Evolutionary conservation across 345 rosid species (phyloP), one percentile per base, ranked within the genome.

Genomic region (Gossypium raimondii): DNA sequence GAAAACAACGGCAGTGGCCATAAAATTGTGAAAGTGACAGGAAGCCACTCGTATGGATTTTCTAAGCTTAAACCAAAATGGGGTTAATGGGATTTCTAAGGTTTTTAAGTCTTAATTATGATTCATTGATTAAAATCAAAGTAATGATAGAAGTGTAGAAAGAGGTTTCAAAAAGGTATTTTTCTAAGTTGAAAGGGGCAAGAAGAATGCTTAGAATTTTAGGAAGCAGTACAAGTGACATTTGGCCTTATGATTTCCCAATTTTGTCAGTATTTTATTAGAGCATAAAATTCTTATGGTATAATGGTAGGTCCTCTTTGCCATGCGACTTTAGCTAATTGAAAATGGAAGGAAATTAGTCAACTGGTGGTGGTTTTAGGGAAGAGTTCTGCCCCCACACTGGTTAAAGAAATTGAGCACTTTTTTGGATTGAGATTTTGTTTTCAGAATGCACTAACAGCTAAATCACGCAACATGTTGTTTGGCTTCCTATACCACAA

Each of bases 1-100:
- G 72, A 72, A 72, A 72, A 50, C 2, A 44, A 24, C 17, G 76
- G 53, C 29, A 52, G 75, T 76, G 82, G 70, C 43, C 16, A n/a
- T 51, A 20, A 76, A 67, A 1, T 29, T 52, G 25, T 20, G 72
- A 57, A n/a, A 22, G 8, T 25, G 18, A 48, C 34, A n/a, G n/a
- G 29, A 73, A 43, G 13, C 68, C 68, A 63, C 48, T 53, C 38
- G 22, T 7, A 11, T 8, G 18, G 9, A 24, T 25, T 27, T 1
- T 25, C 41, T 5, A 25, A 13, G 58, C 43, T 29, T 11, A 38
- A 47, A 34, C 7, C 41, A 5, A 34, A 34, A 34, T 34, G 41
- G 7, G 41, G 41, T 5, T 34, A 7, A 34, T 34, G 41, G 41
- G 41, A 34, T 34, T 34, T 34, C 41, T 5, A 34, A 34, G 61